These are phyloP conservation scores for Pyrenochaeta sp. DNA, from an alignment of 2,329 filamentous ascomycete genomes.

Conservation along the genomic window DNA sequence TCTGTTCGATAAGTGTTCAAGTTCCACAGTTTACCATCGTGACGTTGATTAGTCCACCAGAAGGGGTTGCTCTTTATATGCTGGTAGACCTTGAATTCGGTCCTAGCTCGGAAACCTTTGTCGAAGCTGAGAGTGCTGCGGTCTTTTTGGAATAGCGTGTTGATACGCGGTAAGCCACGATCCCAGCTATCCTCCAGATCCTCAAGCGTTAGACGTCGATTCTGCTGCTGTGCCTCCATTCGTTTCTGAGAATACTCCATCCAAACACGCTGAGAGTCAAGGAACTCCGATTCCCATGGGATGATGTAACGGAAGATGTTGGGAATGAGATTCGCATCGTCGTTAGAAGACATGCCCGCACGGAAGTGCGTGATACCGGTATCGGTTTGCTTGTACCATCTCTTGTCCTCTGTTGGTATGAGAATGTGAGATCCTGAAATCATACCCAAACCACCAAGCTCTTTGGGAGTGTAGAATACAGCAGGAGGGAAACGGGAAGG, in stretches of 20 bases:
- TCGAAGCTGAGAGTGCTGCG: conserved; percentile 96
- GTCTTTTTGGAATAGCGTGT: conserved; percentile 98
- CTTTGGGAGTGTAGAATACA: conserved; percentile 98
- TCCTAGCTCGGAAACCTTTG: conserved; percentile 93
- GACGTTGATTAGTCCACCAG: conserved; percentile 98
- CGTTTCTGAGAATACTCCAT: conserved; percentile 99
- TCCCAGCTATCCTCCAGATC: conserved; percentile 99
- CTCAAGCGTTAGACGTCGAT: conserved; percentile 90
- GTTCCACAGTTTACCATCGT: conserved; percentile 98
- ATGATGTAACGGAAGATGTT: conserved; percentile 99
- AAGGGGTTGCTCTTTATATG: conserved; percentile 99
- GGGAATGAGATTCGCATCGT: conserved; percentile 96
- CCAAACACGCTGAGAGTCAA: conserved; percentile 98
- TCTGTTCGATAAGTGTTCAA: conserved; percentile 95
- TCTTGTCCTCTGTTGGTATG: conserved; percentile 96
- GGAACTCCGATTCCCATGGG: conserved; percentile 98
- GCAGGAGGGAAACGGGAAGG: conserved; percentile 97
- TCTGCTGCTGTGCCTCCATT: conserved; percentile 95
- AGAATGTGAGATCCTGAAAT: conserved; percentile 98
- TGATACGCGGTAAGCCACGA: conserved; percentile 94
- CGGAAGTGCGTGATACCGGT: conserved; percentile 96
- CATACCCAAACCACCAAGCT: conserved; percentile 96
- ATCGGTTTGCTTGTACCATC: conserved; percentile 98
- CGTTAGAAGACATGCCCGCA: conserved; percentile 96
- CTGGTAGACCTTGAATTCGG: conserved; percentile 98